Evolutionary conservation across 176 grass and related monocot genomes (phyloP), one percentile per base, ranked within the genome.

Genomic region (Leersia perrieri): DNA sequence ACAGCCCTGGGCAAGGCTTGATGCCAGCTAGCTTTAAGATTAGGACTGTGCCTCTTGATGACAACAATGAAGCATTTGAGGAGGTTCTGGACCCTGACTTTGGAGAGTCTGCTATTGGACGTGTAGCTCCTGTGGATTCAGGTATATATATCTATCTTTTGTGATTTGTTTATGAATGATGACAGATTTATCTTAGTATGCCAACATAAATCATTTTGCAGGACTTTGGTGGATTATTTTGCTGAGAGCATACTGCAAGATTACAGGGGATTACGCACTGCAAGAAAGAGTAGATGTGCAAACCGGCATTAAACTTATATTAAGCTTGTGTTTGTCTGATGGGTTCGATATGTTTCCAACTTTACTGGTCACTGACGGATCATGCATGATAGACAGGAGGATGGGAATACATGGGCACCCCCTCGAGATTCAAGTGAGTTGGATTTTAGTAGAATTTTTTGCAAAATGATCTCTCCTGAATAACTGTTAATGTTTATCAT

Each of bases 371-470:
- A 94, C 92, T 38, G 92, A 94, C 22, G 92, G 92, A 20, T 94
- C 92, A 80, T 94, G 92, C 87, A 94, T 94, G 92, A 91, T 94
- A 82, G 92, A 94, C 79, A 83, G 92, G 61, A 82, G 92, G 64
- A 94, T 94, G 92, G 89, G 92, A 55, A 94, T 94, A 86, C 92
- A 94, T 87, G 92, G 92, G 7, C 89, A 94, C 84, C 92, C 92
- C 87, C 92, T 94, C 68, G 92, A 94, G 82, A 94, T 94, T 64
- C 92, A 94, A 84, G 92, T 94, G 84, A 87, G 86, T 60, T 62
- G 15, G 41, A 28, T 51, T 64, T 75, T 27, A 74, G 26, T 47
- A 14, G 18, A 51, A 85, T 39, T 73, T 25, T 14, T n/a, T 15
- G 28, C 44, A 84, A 67, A 45, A 34, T 57, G 22, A 60, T 74